Percentiles rank a stretch among this genome's conserved stretches.
Evolutionary conservation across 2,329 filamentous ascomycete genomes (phyloP).

Genomic region (Phaeosphaeria sp.): DNA sequence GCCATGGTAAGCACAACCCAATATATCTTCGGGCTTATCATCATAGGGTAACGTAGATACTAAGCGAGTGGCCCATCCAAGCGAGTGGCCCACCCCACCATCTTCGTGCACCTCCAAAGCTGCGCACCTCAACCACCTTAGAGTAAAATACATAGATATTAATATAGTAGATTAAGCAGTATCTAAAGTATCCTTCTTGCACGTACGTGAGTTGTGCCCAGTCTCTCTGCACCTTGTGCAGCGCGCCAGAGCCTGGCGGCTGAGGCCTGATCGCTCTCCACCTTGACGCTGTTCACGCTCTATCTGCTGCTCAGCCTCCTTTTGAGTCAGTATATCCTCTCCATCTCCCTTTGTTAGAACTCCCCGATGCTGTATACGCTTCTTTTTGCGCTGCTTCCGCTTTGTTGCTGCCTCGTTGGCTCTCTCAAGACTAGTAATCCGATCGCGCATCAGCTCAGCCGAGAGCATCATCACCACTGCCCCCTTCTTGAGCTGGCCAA

Average conservation of each 20-base stretch:
- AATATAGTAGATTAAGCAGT: too few relatives aligned
- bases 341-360: neutral
- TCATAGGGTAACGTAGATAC: neutral
- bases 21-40: too few relatives aligned
- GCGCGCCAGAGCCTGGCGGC: slow-evolving; percentile 15
- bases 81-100: neutral
- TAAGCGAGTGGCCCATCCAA: neutral
- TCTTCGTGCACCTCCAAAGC: slow-evolving; percentile 1
- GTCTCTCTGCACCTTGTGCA: slow-evolving; percentile 18
- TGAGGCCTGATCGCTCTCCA: too few relatives aligned
- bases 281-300: neutral
- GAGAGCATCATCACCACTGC: neutral
- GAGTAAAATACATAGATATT: slow-evolving; percentile 13
- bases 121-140: slow-evolving; percentile 12
- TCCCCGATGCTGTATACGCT: slow-evolving; percentile 1
- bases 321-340: neutral
- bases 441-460: too few relatives aligned
- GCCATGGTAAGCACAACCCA: too few relatives aligned
- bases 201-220: too few relatives aligned
- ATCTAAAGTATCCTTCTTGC: slow-evolving; percentile 13
- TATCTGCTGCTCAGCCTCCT: neutral
- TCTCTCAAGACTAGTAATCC: neutral
- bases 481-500: too few relatives aligned
- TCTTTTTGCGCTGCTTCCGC: slow-evolving; percentile 5
- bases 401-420: neutral